Conservation (phyloP, 768 basidiomycete species). For the Trametes sanguinea region DNA sequence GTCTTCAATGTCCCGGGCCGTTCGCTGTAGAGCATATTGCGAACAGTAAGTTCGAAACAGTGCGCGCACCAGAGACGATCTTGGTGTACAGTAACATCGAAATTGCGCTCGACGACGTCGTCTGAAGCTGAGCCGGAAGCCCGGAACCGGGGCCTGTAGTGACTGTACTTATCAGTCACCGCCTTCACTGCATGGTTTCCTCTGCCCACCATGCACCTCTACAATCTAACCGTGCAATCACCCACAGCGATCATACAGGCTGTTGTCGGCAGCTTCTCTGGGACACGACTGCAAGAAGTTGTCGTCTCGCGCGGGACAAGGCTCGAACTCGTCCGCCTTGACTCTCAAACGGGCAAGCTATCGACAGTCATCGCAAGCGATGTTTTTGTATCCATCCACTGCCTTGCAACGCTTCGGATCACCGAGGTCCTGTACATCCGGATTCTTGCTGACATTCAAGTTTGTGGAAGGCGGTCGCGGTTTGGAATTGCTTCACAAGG, state of each 20-base stretch:
- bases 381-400: slow-evolving; percentile 91
- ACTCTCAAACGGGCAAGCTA: slow-evolving; percentile 87
- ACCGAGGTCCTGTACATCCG: slow-evolving; percentile 78
- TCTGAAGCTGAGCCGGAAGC: too few species aligned
- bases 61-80: too few species aligned
- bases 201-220: slow-evolving; percentile 73
- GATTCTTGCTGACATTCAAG: slow-evolving; percentile 85
- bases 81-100: too few species aligned
- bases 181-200: neutral
- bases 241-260: slow-evolving; percentile 81
- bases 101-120: too few species aligned
- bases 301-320: slow-evolving; percentile 89
- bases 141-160: too few species aligned
- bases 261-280: slow-evolving; percentile 94
- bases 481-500: slow-evolving; percentile 88
- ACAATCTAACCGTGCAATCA: slow-evolving; percentile 93
- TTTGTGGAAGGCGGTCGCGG: slow-evolving; percentile 80
- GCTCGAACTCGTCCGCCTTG: slow-evolving; percentile 87
- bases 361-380: slow-evolving; percentile 80
- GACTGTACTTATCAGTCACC: too few species aligned
- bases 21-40: too few species aligned
- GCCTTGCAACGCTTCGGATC: slow-evolving; percentile 86
- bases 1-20: too few species aligned
- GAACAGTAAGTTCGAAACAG: too few species aligned
- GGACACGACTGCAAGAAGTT: slow-evolving; percentile 91